A percentile compares a stretch with the other conserved stretches of the same genome.
Conservation (phyloP, 2,329 filamentous ascomycete species). For the Xylaria digitata region DNA sequence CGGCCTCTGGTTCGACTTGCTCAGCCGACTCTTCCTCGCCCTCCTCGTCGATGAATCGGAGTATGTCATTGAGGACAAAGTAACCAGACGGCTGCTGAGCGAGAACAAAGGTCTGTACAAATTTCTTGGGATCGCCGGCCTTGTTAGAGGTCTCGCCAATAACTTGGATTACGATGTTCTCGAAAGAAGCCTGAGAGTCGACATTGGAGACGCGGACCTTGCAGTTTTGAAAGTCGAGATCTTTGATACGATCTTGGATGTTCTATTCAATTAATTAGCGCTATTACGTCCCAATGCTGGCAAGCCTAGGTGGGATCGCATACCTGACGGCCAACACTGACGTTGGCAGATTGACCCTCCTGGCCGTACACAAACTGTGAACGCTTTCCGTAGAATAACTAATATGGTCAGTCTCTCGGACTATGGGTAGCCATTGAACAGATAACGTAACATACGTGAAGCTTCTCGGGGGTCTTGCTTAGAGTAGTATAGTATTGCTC, state of each 20-base stretch:
- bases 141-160: conserved; percentile 99
- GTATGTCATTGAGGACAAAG: conserved; percentile 98
- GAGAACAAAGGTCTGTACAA: conserved; percentile 97
- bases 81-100: conserved; percentile 96
- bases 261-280: conserved; percentile 62
- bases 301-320: conserved; percentile 50
- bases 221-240: conserved; percentile 94
- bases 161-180: conserved; percentile 96
- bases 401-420: conserved; percentile 21
- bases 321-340: conserved; percentile 89
- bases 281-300: not conserved
- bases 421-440: not conserved
- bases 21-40: conserved; percentile 76
- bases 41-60: conserved; percentile 89
- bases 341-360: conserved; percentile 87
- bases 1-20: conserved; percentile 41
- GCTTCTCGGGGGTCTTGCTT: conserved; percentile 92
- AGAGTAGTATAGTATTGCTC: conserved; percentile 99
- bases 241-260: conserved; percentile 94
- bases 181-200: conserved; percentile 90
- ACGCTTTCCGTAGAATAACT: conserved; percentile 95
- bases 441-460: conserved; percentile 69
- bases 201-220: conserved; percentile 99
- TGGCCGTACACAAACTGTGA: conserved; percentile 94
- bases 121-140: conserved; percentile 89